Conservation (phyloP, 164 flowering plant species). For the Houttuynia cordata region DNA sequence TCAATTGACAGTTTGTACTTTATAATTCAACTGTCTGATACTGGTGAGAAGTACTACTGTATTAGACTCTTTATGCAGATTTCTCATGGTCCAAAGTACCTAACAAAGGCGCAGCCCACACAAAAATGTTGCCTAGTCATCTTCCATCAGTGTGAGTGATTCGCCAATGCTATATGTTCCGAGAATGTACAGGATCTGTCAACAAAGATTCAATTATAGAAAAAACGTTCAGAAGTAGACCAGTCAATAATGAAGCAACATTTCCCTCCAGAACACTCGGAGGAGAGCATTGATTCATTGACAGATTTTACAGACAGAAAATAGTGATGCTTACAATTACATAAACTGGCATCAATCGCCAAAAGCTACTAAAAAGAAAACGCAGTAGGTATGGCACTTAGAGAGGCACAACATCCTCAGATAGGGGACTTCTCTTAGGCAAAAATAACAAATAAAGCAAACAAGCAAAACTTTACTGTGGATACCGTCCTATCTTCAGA, state of each 20-base stretch:
- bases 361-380: neutral
- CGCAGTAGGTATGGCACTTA: neutral
- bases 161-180: no score
- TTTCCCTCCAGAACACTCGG: neutral
- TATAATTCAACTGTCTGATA: no score
- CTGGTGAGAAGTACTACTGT: no score
- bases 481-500: constrained; percentile 23
- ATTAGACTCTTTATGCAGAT: no score
- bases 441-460: constrained; percentile 1
- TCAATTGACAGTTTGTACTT: no score
- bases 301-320: constrained; percentile 1
- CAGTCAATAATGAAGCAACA: neutral
- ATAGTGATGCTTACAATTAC: neutral
- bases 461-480: constrained; percentile 11
- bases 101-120: no score
- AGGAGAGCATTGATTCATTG: neutral
- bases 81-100: no score
- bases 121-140: no score
- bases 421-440: neutral
- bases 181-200: no score
- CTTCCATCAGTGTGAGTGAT: no score
- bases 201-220: no score
- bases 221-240: neutral
- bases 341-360: neutral
- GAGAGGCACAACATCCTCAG: neutral